phyloP scores from a whole-genome alignment of 176 grass and related monocot genomes.

The Triticum aestivum region DNA sequence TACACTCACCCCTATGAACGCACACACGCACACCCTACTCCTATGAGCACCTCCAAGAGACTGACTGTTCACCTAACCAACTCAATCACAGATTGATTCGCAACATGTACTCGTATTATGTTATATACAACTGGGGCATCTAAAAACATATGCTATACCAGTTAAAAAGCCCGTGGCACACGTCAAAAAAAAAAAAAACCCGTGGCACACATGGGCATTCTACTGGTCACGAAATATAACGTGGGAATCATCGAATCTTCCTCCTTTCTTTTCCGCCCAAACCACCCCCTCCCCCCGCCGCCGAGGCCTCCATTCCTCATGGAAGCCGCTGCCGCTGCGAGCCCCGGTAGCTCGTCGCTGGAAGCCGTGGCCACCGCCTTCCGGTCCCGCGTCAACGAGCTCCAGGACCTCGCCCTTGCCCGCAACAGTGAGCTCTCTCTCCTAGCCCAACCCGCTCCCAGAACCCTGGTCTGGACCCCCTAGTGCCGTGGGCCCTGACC shows the following conservation, averaged over 20 bases:
- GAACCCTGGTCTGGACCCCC: conserved; percentile 28
- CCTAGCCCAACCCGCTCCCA: not conserved
- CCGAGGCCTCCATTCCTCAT: conserved; percentile 20
- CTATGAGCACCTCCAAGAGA: too few relatives aligned
- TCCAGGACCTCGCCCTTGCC: conserved; percentile 83
- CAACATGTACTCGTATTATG: too few relatives aligned
- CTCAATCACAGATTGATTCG: too few relatives aligned
- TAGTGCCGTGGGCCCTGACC: not conserved
- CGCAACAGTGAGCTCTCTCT: conserved; percentile 65
- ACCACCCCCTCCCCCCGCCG: not conserved
- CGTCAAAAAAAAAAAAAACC: too few relatives aligned
- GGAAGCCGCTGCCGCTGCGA: conserved; percentile 51
- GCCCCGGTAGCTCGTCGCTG: conserved; percentile 47
- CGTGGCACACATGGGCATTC: too few relatives aligned
- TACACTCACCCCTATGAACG: too few relatives aligned
- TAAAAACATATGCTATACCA: too few relatives aligned
- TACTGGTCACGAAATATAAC: too few relatives aligned
- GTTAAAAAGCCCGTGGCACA: too few relatives aligned
- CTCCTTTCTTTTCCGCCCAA: conserved; percentile 26
- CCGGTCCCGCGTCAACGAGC: conserved; percentile 58
- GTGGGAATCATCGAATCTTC: not conserved
- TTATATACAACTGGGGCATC: too few relatives aligned
- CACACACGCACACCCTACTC: too few relatives aligned
- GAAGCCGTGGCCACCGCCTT: conserved; percentile 58
- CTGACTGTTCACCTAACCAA: too few relatives aligned